Percentiles rank a stretch among this genome's conserved stretches.
Evolutionary conservation across 805 yeast species (phyloP).

Genomic region (Yarrowia yakushimensis): DNA sequence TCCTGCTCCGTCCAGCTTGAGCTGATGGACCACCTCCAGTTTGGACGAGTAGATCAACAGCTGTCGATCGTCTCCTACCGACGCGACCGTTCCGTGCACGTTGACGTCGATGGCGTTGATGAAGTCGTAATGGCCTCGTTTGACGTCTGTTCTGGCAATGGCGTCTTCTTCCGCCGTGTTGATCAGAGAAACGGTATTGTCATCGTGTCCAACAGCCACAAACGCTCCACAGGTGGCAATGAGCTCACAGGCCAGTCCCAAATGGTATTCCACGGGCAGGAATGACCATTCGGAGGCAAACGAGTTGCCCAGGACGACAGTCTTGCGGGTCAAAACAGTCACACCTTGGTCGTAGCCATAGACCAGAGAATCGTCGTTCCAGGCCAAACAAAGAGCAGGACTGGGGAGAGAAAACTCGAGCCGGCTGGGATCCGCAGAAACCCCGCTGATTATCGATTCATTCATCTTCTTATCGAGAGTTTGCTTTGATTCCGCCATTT

Average conservation of each 20-base stretch:
- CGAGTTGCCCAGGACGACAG: neutral
- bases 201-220: slow-evolving; percentile 32
- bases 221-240: slow-evolving; percentile 23
- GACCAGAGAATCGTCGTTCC: neutral
- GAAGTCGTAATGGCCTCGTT: slow-evolving; percentile 32
- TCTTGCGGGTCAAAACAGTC: neutral
- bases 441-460: neutral
- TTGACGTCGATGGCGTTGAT: slow-evolving; percentile 38
- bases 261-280: slow-evolving; percentile 10
- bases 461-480: neutral
- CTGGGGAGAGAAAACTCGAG: neutral
- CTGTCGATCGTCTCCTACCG: slow-evolving; percentile 37
- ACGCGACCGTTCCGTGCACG: slow-evolving; percentile 35
- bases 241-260: slow-evolving; percentile 28
- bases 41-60: slow-evolving; percentile 31
- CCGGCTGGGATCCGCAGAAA: neutral
- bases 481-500: neutral
- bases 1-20: slow-evolving; percentile 32
- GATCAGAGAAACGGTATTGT: slow-evolving; percentile 29
- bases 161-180: slow-evolving; percentile 17
- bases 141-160: neutral
- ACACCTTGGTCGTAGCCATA: slow-evolving; percentile 7
- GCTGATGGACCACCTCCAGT: slow-evolving; percentile 4
- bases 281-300: slow-evolving; percentile 20
- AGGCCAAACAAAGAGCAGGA: neutral